phyloP scores from a whole-genome alignment of 2,329 filamentous ascomycete species.

The Microcera coccophila region DNA sequence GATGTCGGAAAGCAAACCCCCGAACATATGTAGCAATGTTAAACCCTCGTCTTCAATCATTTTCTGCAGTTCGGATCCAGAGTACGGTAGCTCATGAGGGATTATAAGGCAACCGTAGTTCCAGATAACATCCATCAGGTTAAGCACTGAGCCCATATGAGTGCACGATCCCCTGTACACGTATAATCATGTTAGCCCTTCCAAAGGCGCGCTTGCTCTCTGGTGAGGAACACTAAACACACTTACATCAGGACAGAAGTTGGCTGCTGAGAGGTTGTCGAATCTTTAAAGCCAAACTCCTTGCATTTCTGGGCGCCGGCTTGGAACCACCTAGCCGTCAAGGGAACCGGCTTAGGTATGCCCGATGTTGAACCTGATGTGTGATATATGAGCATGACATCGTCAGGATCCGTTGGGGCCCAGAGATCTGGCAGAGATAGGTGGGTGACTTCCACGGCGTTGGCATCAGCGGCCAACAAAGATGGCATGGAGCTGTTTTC shows the following conservation, averaged over 20 bases:
- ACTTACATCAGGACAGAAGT: background rate
- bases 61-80: slow-evolving; percentile 2
- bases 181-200: background rate
- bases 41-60: slow-evolving; percentile 10
- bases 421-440: background rate
- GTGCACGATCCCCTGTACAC: slow-evolving; percentile 17
- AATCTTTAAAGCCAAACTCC: background rate
- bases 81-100: slow-evolving; percentile 11
- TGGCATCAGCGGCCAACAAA: background rate
- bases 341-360: slow-evolving; percentile 18
- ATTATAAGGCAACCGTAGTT: slow-evolving; percentile 14
- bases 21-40: slow-evolving; percentile 6
- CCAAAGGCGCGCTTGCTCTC: accelerated
- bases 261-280: background rate
- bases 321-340: slow-evolving; percentile 16
- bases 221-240: slow-evolving; percentile 3
- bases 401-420: slow-evolving; percentile 2
- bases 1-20: slow-evolving; percentile 6
- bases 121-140: slow-evolving; percentile 1
- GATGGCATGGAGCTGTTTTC: slow-evolving; percentile 7
- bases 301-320: background rate
- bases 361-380: slow-evolving; percentile 22
- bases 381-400: slow-evolving; percentile 14
- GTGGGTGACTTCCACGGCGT: background rate
- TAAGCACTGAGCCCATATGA: slow-evolving; percentile 8